Evolutionary conservation across 169 alveolate genomes (phyloP).

Genomic region (Besnoitia besnoiti): DNA sequence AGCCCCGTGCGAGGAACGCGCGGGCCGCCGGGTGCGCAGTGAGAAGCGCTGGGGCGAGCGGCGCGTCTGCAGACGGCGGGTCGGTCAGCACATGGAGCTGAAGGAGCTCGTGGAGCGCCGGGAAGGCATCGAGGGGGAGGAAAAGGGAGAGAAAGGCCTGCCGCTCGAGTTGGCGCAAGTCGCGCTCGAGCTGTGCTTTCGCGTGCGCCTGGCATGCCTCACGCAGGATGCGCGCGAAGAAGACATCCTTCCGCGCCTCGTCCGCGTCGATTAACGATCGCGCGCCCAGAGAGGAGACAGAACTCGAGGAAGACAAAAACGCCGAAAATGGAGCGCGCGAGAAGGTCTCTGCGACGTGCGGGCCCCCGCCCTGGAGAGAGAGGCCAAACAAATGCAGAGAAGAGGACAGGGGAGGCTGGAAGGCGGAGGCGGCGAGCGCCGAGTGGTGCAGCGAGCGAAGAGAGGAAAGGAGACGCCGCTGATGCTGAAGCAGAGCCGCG

Average conservation of each 20-base stretch:
- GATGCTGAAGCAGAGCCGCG: background rate
- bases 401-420: background rate
- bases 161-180: background rate
- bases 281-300: background rate
- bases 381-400: background rate
- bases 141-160: background rate
- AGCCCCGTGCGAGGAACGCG: background rate
- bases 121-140: background rate
- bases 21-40: background rate
- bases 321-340: background rate
- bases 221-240: background rate
- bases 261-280: background rate
- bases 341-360: no score
- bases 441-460: background rate
- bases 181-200: background rate
- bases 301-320: background rate
- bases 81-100: slow-evolving; percentile 10
- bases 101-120: slow-evolving; percentile 30
- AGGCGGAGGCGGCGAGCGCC: background rate
- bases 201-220: background rate
- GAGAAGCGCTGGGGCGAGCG: slow-evolving; percentile 1
- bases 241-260: background rate
- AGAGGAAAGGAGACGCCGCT: background rate
- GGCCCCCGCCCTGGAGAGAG: no score
- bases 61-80: background rate